phyloP scores from a whole-genome alignment of 345 rosid species.

The Sapria himalayana region DNA sequence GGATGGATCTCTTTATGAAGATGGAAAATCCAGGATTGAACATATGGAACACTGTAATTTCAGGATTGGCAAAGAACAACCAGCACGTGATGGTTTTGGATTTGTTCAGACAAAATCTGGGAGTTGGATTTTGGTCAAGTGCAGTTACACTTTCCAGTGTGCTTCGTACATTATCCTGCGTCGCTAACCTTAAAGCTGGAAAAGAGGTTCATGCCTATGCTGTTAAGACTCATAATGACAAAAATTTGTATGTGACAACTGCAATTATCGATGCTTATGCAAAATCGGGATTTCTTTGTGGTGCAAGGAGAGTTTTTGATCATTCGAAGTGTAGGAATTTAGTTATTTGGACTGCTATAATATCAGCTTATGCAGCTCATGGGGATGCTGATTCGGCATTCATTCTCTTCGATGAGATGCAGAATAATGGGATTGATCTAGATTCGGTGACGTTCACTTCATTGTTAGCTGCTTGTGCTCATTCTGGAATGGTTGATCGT shows the following conservation, averaged over 20 bases:
- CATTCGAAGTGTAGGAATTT: conserved; percentile 30
- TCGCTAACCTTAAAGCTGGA: conserved; percentile 45
- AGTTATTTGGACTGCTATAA: conserved; percentile 72
- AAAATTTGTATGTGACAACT: conserved; percentile 40
- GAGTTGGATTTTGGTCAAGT: conserved; percentile 32
- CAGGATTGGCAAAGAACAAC: conserved; percentile 66
- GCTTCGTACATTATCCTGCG: conserved; percentile 34
- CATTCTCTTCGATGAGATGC: conserved; percentile 37
- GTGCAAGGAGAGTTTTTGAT: conserved; percentile 42
- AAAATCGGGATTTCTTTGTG: conserved; percentile 39
- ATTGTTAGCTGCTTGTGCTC: conserved; percentile 60
- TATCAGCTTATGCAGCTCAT: conserved; percentile 53
- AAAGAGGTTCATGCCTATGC: conserved; percentile 61
- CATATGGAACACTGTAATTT: conserved; percentile 60
- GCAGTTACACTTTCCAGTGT: conserved; percentile 43
- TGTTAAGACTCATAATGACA: conserved; percentile 25
- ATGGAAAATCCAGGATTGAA: conserved; percentile 28
- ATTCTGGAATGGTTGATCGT: conserved; percentile 37
- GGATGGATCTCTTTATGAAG: conserved; percentile 28
- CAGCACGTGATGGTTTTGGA: conserved; percentile 22
- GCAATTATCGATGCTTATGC: conserved; percentile 56
- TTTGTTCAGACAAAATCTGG: conserved; percentile 40
- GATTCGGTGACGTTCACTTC: conserved; percentile 57
- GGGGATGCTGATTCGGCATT: conserved; percentile 44
- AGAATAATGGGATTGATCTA: conserved; percentile 26